Base-by-base conservation (phyloP, 2,329 filamentous ascomycete species). In the Xylaria multiplex region DNA sequence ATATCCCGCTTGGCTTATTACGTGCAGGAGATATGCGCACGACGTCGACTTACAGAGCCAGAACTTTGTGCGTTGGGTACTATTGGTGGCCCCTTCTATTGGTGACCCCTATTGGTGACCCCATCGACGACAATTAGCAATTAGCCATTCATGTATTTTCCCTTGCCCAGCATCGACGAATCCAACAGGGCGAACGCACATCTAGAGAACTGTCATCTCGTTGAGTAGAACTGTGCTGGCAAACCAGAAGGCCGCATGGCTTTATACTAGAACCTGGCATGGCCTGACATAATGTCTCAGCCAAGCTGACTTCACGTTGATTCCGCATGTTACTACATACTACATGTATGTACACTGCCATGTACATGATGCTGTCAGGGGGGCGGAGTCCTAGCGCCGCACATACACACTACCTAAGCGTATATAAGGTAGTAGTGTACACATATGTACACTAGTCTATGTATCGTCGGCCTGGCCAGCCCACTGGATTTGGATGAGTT, bases 181-280 rank as follows among this genome's bases (percentile, higher is more conserved):
- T 9, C 55, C 19, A 59, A 24, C 13, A 24, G 48, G 49, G 35
- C 43, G 54, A 42, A 24, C 48, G 53, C 37, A 16, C 35, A 54
- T 48, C 30, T 22, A 14, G 52, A n/a, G 35, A 46, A 46, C 35
- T 35, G 35, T 37, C 35, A 55, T 42, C n/a, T 32, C 9, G 50
- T 56, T 16, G 58, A 57, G 32, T 40, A 58, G 19, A 58, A 32
- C 48, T 57, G 53, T 27, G 58, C 30, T 65, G 53, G 63, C 46
- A 57, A 40, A 37, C 40, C 27, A 56, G 35, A 50, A 24, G 35
- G 43, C 48, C 16, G 30, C 40, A 57, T 58, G 54, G 42, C 46
- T 43, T 27, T 55, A 55, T 55, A 43, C 37, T 19, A 9, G 19
- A 42, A 30, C 42, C 27, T 58, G 11, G 16, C 50, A 40, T 55